Conservation (phyloP, 208 protist species). For the Phytomonas sp. region DNA sequence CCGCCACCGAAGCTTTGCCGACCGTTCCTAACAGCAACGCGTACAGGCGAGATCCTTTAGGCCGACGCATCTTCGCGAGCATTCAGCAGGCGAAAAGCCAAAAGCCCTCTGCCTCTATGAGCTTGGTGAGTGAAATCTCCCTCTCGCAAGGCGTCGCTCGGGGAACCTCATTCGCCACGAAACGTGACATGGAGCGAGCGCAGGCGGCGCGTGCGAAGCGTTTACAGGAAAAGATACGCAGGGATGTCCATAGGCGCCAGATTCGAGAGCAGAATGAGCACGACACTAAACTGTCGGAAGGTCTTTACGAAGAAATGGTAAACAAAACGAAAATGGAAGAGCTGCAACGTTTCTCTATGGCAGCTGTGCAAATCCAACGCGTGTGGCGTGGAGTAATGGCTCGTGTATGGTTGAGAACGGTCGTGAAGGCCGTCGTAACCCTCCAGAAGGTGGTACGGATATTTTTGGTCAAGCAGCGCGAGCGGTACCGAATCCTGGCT, state of each 20-base stretch:
- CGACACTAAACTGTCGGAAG: slow-evolving; percentile 49
- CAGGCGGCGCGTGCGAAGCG: slow-evolving; percentile 15
- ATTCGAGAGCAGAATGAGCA: slow-evolving; percentile 38
- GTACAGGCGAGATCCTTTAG: not conserved
- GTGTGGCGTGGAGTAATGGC: slow-evolving; percentile 73
- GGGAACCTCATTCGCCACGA: slow-evolving; percentile 11
- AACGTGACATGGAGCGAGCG: not conserved
- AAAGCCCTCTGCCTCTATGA: not conserved
- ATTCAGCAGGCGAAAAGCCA: too few relatives aligned
- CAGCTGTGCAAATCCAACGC: slow-evolving; percentile 59
- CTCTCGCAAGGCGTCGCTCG: not conserved
- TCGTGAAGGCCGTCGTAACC: slow-evolving; percentile 31
- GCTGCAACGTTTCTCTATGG: slow-evolving; percentile 35
- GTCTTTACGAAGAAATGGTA: slow-evolving; percentile 62
- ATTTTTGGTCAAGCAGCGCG: slow-evolving; percentile 38
- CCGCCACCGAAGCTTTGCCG: not conserved
- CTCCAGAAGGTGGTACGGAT: slow-evolving; percentile 57
- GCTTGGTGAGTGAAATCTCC: not conserved
- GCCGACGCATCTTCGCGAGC: slow-evolving; percentile 3
- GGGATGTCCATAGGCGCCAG: slow-evolving; percentile 20
- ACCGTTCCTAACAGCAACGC: not conserved
- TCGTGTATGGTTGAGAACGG: slow-evolving; percentile 37
- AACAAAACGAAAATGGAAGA: slow-evolving; percentile 60
- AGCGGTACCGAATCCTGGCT: slow-evolving; percentile 26
- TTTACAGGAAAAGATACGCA: slow-evolving; percentile 16